Base-by-base conservation (phyloP, 192 early-diverging fungal species). In the Backusella psychrophila region DNA sequence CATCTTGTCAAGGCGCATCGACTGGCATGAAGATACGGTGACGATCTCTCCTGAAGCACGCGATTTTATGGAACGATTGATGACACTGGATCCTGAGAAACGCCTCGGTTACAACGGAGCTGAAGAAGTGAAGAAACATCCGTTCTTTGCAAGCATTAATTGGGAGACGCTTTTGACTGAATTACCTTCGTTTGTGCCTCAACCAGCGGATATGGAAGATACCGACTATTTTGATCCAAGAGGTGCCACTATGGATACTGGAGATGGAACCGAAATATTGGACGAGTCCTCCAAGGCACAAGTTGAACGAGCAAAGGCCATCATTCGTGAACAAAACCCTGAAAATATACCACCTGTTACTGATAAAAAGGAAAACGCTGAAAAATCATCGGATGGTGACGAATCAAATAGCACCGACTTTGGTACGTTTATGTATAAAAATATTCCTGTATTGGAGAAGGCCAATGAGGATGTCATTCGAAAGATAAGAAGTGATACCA, bases 191-290 rank as follows among this genome's bases (percentile, higher is more conserved):
- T 99, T 99, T 86, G 86, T 92, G 21, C 98, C 98, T 3, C 90
- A 93, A 52, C 82, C 91, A 4, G 90, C 89, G 19, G 85, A 86
- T 70, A 83, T 87, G 1, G 95, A 95, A 72, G 97, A 98, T 76
- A 98, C 97, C 0, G 90, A 94, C 39, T 98, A 98, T 75, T 99
- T 99, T 90, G 97, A 98, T 82, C 80, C 88, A 21, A 87, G 97
- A 14, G 97, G 97, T 8, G 94, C 90, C 12, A 88, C 81, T 11
- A 89, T 90, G 86, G 81, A 88, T 17, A 77, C 77, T 2, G 78
- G 83, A 36, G 80, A 59, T 23, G 5, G 8, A 21, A 36, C 19
- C 6, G 63, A 65, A 15, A 23, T 72, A 23, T 38, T 78, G 9
- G 77, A 84, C 44, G 75, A 76, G 6, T 78, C 77, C 53, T 75